Percentiles rank a stretch among this genome's conserved stretches.
Evolutionary conservation across 2,329 filamentous ascomycete species (phyloP).

Genomic region (Talaromyces sp.): DNA sequence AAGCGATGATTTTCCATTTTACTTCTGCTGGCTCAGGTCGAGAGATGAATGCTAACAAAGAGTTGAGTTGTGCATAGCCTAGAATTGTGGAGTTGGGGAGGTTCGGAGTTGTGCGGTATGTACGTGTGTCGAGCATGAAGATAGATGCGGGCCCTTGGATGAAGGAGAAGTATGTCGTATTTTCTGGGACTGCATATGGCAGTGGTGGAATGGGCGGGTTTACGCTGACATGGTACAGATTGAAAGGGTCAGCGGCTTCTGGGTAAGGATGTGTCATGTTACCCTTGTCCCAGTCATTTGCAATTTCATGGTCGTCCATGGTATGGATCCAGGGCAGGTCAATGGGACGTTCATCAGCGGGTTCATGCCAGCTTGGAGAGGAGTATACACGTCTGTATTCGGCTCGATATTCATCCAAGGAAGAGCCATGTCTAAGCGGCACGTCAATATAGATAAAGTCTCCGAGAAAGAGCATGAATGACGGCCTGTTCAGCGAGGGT

Average conservation of each 20-base stretch:
- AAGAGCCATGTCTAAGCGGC: conserved; percentile 70
- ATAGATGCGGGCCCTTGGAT: conserved; percentile 86
- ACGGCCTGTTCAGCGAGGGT: conserved; percentile 49
- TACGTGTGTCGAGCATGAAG: conserved; percentile 90
- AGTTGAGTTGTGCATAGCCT: conserved; percentile 70
- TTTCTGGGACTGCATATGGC: conserved; percentile 53
- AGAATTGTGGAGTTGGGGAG: conserved; percentile 77
- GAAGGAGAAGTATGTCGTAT: conserved; percentile 84
- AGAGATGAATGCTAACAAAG: conserved; percentile 73
- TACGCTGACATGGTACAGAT: conserved; percentile 76
- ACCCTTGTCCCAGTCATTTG: conserved; percentile 79
- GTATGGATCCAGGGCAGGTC: conserved; percentile 93
- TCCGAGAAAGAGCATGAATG: conserved; percentile 60
- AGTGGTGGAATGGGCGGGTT: conserved; percentile 67
- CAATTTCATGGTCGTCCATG: conserved; percentile 93
- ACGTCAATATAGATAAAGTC: conserved; percentile 65
- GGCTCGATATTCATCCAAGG: conserved; percentile 73
- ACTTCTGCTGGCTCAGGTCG: conserved; percentile 71
- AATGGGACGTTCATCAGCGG: conserved; percentile 61
- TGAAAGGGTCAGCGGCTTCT: conserved; percentile 77
- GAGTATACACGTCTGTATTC: conserved; percentile 96
- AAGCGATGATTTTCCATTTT: conserved; percentile 89
- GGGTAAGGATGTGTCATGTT: conserved; percentile 78
- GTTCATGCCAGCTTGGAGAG: conserved; percentile 77
- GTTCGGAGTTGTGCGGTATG: conserved; percentile 63